Evolutionary conservation across 176 grass and related monocot species (phyloP), one percentile per base, ranked within the genome.

Genomic region (Avena eriantha): DNA sequence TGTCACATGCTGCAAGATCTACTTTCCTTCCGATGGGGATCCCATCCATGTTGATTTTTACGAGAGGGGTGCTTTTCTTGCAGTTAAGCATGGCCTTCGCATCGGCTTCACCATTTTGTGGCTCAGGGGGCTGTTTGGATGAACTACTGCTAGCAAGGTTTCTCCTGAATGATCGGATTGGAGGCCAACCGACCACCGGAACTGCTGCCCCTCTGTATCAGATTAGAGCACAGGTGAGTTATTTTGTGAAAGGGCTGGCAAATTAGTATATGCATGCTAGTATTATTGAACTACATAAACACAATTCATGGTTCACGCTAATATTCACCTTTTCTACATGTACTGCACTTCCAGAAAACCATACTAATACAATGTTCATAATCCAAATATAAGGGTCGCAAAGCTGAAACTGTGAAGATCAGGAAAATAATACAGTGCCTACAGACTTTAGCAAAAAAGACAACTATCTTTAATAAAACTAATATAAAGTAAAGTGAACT

Each of bases 11-110:
- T 24, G 55, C 90, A 71, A 99, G 84, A 71, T 99, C 81, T 59
- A 99, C 83, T 86, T 99, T 99, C 80, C 97, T 91, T 89, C 97
- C 97, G 74, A 99, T 99, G 19, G 90, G 94, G 54, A 95, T 91
- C 49, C 97, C 97, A 58, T 99, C 97, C 97, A 99, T 99, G 92
- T 99, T 97, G 77, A 99, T 97, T 87, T 99, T 99, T 31, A 99
- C 83, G 10, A 97, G 87, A 77, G 82, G 78, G 47, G 39, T 41
- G 39, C 82, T 80, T 69, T 94, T 96, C 83, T 88, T 97, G 89
- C 68, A 78, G 82, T 73, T 81, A 66, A 86, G 41, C 12, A 82
- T 88, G 15, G 29, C 53, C 70, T 90, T 94, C 5, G n/a, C 79
- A 65, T 78, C 84, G 10, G 73, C 35, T 82, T 92, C 79, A 16